Base-by-base conservation (phyloP, 768 basidiomycete species). In the Auricularia sp. region DNA sequence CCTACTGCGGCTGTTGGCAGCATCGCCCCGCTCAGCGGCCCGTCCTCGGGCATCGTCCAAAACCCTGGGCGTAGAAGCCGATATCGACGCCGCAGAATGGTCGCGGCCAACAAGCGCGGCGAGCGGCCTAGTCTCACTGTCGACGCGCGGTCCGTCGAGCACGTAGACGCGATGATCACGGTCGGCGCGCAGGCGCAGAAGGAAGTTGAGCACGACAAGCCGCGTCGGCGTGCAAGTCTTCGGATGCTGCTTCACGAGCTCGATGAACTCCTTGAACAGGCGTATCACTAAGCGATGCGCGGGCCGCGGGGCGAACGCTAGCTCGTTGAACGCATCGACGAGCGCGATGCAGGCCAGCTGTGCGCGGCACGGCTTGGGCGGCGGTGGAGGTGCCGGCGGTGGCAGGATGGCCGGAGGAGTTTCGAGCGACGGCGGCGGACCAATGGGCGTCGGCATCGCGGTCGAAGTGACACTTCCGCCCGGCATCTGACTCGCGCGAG, bases 181-280 rank as follows among this genome's bases (percentile, higher is more conserved):
- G 72, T 97, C 95, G 0, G 90, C 94, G 64, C 96, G 82, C 21
- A 98, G 78, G 14, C 92, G 85, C 79, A 94, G 85, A 68, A 97
- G 73, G 79, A 96, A 97, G 71, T 94, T 92, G 21, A 98, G 77
- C 3, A 88, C 80, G 13, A 85, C 78, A 18, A 98, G 72, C 29
- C 92, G 80, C 0, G 89, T 87, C 47, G 83, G 78, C 0, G 84
- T 69, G 8, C 85, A 84, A 67, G 77, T 80, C 2, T 82, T 24
- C 56, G 56, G 56, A 33, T 59, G 29, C 24, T 34, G 24, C 56
- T 59, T 59, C 24, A 82, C 71, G 14, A 88, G 73, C 21, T 77
- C 73, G 14, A 90, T 70, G 56, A 91, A 74, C 56, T 77, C 76
- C 0, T 73, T 66, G 73, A 83, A 90, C 16, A 91, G 73, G 1